Conservation (phyloP, 257 asterid genomes). For the Sherardia arvensis region DNA sequence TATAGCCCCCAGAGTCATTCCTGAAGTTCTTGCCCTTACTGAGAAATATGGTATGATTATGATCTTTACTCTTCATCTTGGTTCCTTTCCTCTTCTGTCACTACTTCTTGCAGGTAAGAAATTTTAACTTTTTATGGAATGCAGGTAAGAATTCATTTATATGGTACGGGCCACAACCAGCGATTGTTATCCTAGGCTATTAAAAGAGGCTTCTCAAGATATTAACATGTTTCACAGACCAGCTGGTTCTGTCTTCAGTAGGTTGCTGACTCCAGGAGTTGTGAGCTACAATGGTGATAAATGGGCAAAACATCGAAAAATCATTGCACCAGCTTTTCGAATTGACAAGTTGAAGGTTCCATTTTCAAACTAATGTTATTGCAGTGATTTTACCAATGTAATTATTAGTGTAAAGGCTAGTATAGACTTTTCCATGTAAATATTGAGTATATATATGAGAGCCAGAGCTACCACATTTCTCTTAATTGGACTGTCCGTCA, state of each 20-base stretch:
- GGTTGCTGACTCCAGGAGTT: neutral
- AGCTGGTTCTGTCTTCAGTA: neutral
- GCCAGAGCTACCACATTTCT: no score
- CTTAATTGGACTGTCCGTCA: no score
- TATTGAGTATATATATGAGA: no score
- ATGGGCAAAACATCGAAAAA: neutral
- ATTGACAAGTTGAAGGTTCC: slow-evolving; percentile 2
- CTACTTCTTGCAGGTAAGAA: neutral
- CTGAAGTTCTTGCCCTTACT: slow-evolving; percentile 13
- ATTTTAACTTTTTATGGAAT: no score
- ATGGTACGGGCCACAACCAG: neutral
- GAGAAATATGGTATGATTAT: slow-evolving; percentile 23
- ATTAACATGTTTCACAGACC: neutral
- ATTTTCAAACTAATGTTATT: no score
- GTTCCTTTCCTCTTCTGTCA: no score
- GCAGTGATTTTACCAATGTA: no score
- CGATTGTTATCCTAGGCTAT: neutral
- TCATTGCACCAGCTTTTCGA: neutral
- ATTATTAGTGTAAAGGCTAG: no score
- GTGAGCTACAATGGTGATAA: neutral
- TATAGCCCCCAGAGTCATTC: slow-evolving; percentile 18
- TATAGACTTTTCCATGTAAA: no score
- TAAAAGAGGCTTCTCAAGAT: neutral
- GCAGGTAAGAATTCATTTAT: neutral
- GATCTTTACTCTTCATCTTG: no score